A percentile compares a stretch with the other conserved stretches of the same genome.
phyloP scores from a whole-genome alignment of 192 early-diverging fungal species.

The Coemansia sp. region DNA sequence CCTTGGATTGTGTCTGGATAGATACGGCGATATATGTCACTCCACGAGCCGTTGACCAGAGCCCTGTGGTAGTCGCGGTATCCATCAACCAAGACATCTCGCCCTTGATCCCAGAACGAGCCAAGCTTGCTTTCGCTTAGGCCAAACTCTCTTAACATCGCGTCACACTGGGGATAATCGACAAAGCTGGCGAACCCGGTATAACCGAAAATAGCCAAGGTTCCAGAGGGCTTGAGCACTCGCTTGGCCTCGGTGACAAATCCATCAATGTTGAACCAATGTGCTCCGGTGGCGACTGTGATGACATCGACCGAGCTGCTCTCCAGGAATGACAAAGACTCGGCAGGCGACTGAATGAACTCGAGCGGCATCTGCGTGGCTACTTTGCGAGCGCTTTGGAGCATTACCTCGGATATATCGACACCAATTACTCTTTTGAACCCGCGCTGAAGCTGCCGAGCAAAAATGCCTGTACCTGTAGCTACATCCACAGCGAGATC shows the following conservation, averaged over 20 bases:
- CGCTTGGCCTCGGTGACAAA: conserved; percentile 40
- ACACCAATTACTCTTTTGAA: conserved; percentile 39
- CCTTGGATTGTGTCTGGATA: conserved; percentile 17
- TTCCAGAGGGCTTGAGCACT: conserved; percentile 47
- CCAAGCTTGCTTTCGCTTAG: conserved; percentile 9
- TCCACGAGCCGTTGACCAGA: conserved; percentile 14
- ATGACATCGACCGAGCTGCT: conserved; percentile 38
- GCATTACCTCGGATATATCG: conserved; percentile 50
- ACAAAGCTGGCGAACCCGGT: conserved; percentile 32
- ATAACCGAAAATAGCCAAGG: conserved; percentile 52
- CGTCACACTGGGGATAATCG: conserved; percentile 48
- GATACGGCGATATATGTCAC: conserved; percentile 18
- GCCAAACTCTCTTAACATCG: conserved; percentile 35
- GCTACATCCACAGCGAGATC: conserved; percentile 53
- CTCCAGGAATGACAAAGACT: conserved; percentile 24
- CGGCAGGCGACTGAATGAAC: conserved; percentile 36
- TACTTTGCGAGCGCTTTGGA: conserved; percentile 31
- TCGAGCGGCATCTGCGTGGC: conserved; percentile 4
- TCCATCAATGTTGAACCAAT: conserved; percentile 41
- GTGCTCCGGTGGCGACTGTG: conserved; percentile 45
- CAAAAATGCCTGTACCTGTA: conserved; percentile 55
- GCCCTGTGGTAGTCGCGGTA: conserved; percentile 31
- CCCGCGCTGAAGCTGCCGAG: conserved; percentile 30
- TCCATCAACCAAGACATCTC: conserved; percentile 22
- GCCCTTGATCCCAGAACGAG: conserved; percentile 32